A percentile compares a stretch with the other conserved stretches of the same genome.
Evolutionary conservation across 2,329 filamentous ascomycete genomes (phyloP).

Genomic region (Periconia macrospinosa): DNA sequence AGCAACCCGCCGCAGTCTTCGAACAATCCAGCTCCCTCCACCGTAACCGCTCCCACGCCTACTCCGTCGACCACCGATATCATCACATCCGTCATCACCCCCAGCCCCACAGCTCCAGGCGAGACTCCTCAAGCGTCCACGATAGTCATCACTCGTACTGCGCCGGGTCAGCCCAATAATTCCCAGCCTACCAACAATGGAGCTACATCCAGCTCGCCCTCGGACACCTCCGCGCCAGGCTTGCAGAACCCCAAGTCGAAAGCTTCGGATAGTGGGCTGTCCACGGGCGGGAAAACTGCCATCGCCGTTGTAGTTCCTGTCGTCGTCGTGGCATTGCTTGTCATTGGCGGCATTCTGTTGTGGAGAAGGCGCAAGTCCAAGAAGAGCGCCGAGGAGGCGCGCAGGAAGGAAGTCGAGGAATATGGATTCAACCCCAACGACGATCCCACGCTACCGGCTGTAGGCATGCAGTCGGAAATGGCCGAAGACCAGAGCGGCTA

Average conservation of each 20-base stretch:
- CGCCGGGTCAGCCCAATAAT: conserved; percentile 1
- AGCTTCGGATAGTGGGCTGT: conserved; percentile 50
- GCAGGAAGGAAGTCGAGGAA: conserved; percentile 94
- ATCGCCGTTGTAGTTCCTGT: conserved; percentile 94
- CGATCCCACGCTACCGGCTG: conserved; percentile 74
- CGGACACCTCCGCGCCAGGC: conserved; percentile 2
- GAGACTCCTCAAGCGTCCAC: conserved; percentile 5
- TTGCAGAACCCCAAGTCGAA: conserved; percentile 15
- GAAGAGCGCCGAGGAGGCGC: conserved; percentile 81
- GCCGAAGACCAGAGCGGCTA: conserved; percentile 77
- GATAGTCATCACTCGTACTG: conserved; percentile 13
- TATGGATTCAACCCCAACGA: conserved; percentile 98
- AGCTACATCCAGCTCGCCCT: conserved; percentile 6
- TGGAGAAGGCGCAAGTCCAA: conserved; percentile 88
- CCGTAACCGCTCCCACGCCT: conserved; percentile 10
- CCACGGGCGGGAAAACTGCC: conserved; percentile 73
- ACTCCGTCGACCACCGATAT: conserved; percentile 16
- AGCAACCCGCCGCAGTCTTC: conserved; percentile 12
- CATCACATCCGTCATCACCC: conserved; percentile 15
- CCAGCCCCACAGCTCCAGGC: conserved; percentile 5
- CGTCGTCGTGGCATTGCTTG: conserved; percentile 78
- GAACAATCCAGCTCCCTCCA: conserved; percentile 3
- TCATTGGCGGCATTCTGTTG: conserved; percentile 75
- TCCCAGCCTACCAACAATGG: conserved; percentile 6
- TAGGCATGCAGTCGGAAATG: conserved; percentile 67